Evolutionary conservation across 345 rosid species (phyloP), one percentile per base, ranked within the genome.

Genomic region (Hevea brasiliensis): DNA sequence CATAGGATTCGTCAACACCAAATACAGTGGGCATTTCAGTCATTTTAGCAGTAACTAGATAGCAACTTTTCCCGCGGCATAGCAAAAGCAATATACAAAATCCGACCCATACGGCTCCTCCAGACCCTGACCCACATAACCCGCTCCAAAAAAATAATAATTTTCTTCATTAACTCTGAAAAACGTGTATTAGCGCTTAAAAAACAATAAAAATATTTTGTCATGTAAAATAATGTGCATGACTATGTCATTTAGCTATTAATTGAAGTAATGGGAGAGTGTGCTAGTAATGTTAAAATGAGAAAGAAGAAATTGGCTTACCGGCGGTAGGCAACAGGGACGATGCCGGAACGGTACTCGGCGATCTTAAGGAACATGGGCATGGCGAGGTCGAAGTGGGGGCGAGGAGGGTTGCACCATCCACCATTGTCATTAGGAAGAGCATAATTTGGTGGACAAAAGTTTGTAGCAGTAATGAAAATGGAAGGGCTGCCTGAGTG

Each of bases 281-380:
- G 4, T 32, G 37, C 37, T 32, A 32, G 4, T 32, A 32, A 32
- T 4, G 37, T 32, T 32, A 20, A 2, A 18, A 53, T 18, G 6
- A 40, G 24, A 32, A 66, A 20, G 42, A 5, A 40, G 3, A 32
- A 9, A 1, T 6, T 6, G 44, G 24, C 62, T 63, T 73, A 92
- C 95, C 80, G 91, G 77, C 91, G 85, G 61, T 82, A 86, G 57
- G 80, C 57, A 61, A 92, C 71, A 0, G 97, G 97, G 54, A 89
- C 93, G 3, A 92, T 89, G 27, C 95, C 93, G 11, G 95, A 93
- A 12, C 70, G 79, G 83, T 83, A 92, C 58, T 72, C 78, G 4
- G 97, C 97, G 32, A 92, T 85, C 82, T 89, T 85, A 71, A 83
- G 82, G 75, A 88, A 92, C 14, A 90, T 92, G 51, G 97, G 93